phyloP scores from a whole-genome alignment of 2,329 filamentous ascomycete species.

The Venturia oleaginea region DNA sequence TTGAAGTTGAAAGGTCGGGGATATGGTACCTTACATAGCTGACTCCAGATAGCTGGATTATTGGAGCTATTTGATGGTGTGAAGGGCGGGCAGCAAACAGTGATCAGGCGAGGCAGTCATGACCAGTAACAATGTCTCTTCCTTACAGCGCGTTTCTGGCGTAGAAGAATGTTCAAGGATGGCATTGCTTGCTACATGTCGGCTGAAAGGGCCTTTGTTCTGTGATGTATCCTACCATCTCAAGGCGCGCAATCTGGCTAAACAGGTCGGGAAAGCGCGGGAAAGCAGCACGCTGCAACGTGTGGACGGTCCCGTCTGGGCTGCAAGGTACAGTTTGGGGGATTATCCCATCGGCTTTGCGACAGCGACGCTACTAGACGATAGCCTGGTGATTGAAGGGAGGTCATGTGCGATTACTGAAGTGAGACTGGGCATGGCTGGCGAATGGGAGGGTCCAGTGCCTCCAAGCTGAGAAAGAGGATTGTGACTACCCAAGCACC shows the following conservation, averaged over 20 bases:
- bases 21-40: neutral
- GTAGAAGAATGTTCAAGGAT: neutral
- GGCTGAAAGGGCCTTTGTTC: neutral
- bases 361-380: neutral
- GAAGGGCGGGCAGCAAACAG: constrained; percentile 4
- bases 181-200: neutral
- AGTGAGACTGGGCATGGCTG: neutral
- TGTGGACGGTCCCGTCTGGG: neutral
- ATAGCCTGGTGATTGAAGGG: neutral
- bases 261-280: neutral
- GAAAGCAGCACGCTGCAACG: neutral
- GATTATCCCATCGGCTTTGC: neutral
- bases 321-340: neutral
- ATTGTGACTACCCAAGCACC: neutral
- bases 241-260: neutral
- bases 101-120: constrained; percentile 7
- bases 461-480: neutral
- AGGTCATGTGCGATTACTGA: constrained; percentile 1
- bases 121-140: constrained; percentile 4
- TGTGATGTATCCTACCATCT: neutral
- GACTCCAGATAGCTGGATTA: neutral
- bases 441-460: neutral
- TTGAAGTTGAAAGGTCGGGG: neutral
- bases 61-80: constrained; percentile 3
- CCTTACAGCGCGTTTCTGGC: neutral